Evolutionary conservation across 2,329 filamentous ascomycete genomes (phyloP).

Genomic region (Penicillium sp.): DNA sequence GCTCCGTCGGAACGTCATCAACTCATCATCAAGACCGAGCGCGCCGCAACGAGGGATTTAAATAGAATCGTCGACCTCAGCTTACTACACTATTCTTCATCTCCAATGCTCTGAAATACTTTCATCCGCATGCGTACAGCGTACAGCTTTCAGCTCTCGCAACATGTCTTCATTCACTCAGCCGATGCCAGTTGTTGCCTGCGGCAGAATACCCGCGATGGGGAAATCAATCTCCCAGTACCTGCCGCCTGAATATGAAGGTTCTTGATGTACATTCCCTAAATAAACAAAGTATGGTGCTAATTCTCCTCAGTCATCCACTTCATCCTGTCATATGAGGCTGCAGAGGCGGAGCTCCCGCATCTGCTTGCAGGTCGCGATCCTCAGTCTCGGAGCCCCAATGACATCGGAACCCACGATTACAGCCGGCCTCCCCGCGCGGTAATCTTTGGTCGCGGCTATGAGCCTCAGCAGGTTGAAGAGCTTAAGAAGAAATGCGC

Average conservation of each 20-base stretch:
- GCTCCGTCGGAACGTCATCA: background rate
- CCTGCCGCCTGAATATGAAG: slow-evolving; percentile 1
- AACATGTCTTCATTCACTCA: slow-evolving; percentile 3
- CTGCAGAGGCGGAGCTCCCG: background rate
- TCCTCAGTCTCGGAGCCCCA: slow-evolving; percentile 1
- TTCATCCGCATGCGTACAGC: background rate
- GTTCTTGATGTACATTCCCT: background rate
- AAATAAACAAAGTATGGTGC: background rate
- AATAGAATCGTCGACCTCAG: background rate
- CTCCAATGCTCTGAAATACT: background rate
- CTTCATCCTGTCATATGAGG: slow-evolving; percentile 2
- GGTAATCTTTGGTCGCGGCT: background rate
- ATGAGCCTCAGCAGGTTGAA: slow-evolving; percentile 12
- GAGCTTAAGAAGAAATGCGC: slow-evolving; percentile 10
- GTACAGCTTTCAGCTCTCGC: background rate
- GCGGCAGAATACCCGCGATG: background rate
- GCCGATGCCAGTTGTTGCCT: background rate
- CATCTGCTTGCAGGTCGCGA: slow-evolving; percentile 1
- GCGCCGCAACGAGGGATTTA: background rate
- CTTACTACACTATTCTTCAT: background rate
- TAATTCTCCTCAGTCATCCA: background rate
- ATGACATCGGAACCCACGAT: slow-evolving; percentile 1
- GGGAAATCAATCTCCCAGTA: background rate
- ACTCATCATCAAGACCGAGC: background rate
- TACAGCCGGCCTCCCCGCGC: background rate